Evolutionary conservation across 75 land plant species (phyloP).

Genomic region (Cupressus sempervirens): DNA sequence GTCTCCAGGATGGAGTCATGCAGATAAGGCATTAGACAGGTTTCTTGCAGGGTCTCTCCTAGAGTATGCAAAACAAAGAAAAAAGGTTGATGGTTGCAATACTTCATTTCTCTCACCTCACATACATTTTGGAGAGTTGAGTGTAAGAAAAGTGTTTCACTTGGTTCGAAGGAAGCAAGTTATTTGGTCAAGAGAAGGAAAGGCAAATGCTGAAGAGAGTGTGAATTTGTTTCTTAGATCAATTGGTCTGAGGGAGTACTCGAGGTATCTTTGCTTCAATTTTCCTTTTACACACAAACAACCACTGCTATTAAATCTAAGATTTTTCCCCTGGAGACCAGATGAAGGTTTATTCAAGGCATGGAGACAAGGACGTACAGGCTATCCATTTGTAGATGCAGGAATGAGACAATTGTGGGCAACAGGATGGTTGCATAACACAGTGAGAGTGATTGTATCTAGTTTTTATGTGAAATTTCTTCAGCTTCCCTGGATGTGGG

Average conservation of each 20-base stretch:
- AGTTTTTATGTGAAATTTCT: constrained; percentile 88
- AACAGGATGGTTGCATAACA: constrained; percentile 87
- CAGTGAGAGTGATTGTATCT: constrained; percentile 65
- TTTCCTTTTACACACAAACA: constrained; percentile 83
- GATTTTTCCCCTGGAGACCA: constrained; percentile 66
- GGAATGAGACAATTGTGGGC: constrained; percentile 97
- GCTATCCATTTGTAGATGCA: constrained; percentile 88
- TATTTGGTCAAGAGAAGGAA: constrained; percentile 55
- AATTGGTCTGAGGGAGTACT: constrained; percentile 84
- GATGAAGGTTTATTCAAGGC: constrained; percentile 62
- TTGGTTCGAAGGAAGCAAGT: constrained; percentile 63
- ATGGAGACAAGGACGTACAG: constrained; percentile 91
- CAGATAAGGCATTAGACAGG: constrained; percentile 54
- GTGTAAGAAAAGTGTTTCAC: constrained; percentile 72
- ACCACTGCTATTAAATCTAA: constrained; percentile 53
- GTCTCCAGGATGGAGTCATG: constrained; percentile 90
- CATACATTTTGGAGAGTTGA: constrained; percentile 84
- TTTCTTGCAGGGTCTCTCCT: constrained; percentile 48
- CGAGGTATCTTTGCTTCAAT: constrained; percentile 82
- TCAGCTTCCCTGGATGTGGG: constrained; percentile 94
- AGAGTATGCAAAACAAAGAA: constrained; percentile 57
- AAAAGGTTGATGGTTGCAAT: constrained; percentile 50
- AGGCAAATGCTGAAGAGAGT: constrained; percentile 51
- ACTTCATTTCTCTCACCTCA: constrained; percentile 81
- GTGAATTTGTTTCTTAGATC: constrained; percentile 58